Conservation (phyloP, 768 basidiomycete species). For the Thelephora aurantiotincta region DNA sequence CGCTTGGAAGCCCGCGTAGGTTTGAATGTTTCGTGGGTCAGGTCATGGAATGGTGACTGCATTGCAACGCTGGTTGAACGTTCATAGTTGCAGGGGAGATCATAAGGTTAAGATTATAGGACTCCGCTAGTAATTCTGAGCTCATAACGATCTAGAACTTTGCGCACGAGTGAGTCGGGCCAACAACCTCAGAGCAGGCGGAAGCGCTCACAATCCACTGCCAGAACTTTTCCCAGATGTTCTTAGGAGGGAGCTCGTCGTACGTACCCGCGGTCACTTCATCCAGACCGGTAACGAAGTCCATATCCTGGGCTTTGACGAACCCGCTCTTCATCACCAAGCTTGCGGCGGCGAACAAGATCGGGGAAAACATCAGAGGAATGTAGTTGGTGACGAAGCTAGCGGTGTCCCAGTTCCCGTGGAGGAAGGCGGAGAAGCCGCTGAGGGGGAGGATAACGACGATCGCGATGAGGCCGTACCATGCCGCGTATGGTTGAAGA, state of each 20-base stretch:
- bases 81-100: too few relatives aligned
- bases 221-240: slow-evolving; percentile 61
- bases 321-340: slow-evolving; percentile 33
- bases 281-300: slow-evolving; percentile 53
- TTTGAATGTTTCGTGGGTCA: too few relatives aligned
- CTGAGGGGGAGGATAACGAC: slow-evolving; percentile 43
- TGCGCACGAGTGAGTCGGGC: too few relatives aligned
- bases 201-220: slow-evolving; percentile 50
- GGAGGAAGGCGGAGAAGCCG: slow-evolving; percentile 39
- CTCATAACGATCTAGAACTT: too few relatives aligned
- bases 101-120: too few relatives aligned
- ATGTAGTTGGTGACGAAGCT: slow-evolving; percentile 81
- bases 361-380: slow-evolving; percentile 52
- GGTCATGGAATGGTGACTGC: too few relatives aligned
- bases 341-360: slow-evolving; percentile 52
- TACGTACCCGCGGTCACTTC: slow-evolving; percentile 22
- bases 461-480: slow-evolving; percentile 23
- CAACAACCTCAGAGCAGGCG: too few relatives aligned
- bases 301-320: slow-evolving; percentile 57
- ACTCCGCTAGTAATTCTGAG: too few relatives aligned
- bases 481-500: slow-evolving; percentile 66
- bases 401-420: slow-evolving; percentile 36
- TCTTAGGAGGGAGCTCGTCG: slow-evolving; percentile 61
- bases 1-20: too few relatives aligned
- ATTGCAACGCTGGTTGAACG: too few relatives aligned